Base-by-base conservation (phyloP, 192 early-diverging fungal genomes). In the Bifiguratus adelaidae region DNA sequence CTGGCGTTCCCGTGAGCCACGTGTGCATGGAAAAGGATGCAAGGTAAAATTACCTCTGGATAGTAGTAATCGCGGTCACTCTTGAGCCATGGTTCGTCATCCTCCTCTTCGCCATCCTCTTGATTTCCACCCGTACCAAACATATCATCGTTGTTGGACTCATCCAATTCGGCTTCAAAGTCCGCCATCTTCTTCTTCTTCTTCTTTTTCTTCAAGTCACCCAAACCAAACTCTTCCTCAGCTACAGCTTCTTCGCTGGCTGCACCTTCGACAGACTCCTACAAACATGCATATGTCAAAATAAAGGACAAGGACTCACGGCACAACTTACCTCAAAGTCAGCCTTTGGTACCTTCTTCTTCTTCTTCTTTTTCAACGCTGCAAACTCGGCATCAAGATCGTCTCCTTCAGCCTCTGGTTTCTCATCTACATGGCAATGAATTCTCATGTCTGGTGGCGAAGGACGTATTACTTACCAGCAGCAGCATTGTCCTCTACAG, bases 41-140 rank as follows among this genome's bases (percentile, higher is more conserved):
- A 36, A 15, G 12, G 3, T 37, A 0, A 36, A 28, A 40, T 13
- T 44, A 86, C 83, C 70, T 93, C 95, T 18, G 70, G 53, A 61
- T 97, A 99, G 8, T 84, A 82, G 71, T 99, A 95, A 64, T 98
- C 93, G 23, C 95, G 76, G 71, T 89, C 85, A 20, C 81, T 74
- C 44, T 77, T 83, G 18, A 90, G 56, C 95, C 95, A 99, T n/a
- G 85, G 56, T 52, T 88, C 88, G 44, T 70, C 76, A 27, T 52
- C 56, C 25, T 33, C 48, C 13, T 66, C 46, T 3, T 58, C 44
- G 7, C 50, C 43, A 7, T 58, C 62, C 4, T 65, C 73, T n/a
- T 72, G 65, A 41, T 71, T 56, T 32, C 48, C 56, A 11, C 67
- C 68, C 18, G 48, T 52, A 21, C 51, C 68, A 57, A 65, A 67